These are phyloP conservation scores for Zoysia matrella DNA, from an alignment of 202 grass and related monocot species.

Conservation along the genomic window DNA sequence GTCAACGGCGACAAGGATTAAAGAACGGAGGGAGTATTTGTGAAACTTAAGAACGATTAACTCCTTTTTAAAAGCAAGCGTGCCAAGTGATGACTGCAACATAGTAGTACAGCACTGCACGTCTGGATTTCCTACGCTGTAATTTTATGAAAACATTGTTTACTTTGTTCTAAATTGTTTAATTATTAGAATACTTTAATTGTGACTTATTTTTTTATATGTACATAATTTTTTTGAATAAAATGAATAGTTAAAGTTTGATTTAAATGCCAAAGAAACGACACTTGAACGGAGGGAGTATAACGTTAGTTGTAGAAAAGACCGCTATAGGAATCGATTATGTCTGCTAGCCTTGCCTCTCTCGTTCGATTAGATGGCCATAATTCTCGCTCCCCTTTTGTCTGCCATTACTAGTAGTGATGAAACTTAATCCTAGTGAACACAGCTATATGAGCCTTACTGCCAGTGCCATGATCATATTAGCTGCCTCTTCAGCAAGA, in stretches of 20 bases:
- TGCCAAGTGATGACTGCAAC: neutral
- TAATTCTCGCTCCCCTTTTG: neutral
- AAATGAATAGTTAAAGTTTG: too few species aligned
- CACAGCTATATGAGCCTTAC: neutral
- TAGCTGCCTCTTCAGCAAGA: neutral
- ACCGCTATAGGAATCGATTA: neutral
- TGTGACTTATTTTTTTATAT: too few species aligned
- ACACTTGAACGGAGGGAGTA: too few species aligned
- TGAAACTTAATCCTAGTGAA: neutral
- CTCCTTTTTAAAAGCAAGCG: neutral
- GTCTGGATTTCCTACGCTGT: neutral
- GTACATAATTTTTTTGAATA: too few species aligned
- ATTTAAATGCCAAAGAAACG: too few species aligned
- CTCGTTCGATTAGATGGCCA: neutral
- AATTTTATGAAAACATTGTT: neutral
- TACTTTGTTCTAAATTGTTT: too few species aligned
- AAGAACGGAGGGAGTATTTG: neutral
- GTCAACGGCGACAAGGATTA: too few species aligned
- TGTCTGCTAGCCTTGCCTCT: neutral
- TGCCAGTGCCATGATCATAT: neutral
- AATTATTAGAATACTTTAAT: too few species aligned
- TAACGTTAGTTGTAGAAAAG: neutral
- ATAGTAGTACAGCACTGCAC: neutral
- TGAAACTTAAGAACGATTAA: neutral
- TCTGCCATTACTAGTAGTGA: constrained; percentile 1